phyloP scores from a whole-genome alignment of 257 asterid genomes.

The Solanum phureja region DNA sequence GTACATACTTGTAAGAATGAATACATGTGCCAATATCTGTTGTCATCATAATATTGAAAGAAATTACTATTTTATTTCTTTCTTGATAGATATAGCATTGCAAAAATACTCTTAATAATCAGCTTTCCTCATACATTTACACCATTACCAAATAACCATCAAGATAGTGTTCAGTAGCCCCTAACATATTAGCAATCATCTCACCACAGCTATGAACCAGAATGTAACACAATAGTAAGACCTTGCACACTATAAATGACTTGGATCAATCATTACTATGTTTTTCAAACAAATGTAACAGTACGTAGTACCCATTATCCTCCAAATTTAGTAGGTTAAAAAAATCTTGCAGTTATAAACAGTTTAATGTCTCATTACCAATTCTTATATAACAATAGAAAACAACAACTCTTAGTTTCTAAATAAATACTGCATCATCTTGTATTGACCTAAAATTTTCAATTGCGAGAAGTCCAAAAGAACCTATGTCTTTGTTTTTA shows the following conservation, averaged over 20 bases:
- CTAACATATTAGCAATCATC: neutral
- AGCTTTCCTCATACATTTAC: neutral
- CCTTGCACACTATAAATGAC: neutral
- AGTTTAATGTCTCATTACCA: neutral
- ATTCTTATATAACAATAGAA: neutral
- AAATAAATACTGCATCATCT: neutral
- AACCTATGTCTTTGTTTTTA: neutral
- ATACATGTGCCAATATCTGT: neutral
- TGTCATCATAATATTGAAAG: neutral
- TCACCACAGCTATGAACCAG: neutral
- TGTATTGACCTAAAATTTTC: neutral
- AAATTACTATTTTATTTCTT: neutral
- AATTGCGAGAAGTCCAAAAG: neutral
- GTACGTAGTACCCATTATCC: neutral
- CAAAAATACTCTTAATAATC: neutral
- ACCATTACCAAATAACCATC: neutral
- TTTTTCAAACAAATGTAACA: neutral
- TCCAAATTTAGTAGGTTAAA: neutral
- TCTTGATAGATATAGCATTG: neutral
- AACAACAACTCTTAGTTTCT: neutral
- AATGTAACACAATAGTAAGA: neutral
- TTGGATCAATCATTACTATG: neutral
- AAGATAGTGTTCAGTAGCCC: neutral
- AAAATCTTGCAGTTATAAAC: neutral
- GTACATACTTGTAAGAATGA: neutral